Conservation (phyloP, 1,284 basidiomycete species). For the Papiliotrema nemorosa region DNA sequence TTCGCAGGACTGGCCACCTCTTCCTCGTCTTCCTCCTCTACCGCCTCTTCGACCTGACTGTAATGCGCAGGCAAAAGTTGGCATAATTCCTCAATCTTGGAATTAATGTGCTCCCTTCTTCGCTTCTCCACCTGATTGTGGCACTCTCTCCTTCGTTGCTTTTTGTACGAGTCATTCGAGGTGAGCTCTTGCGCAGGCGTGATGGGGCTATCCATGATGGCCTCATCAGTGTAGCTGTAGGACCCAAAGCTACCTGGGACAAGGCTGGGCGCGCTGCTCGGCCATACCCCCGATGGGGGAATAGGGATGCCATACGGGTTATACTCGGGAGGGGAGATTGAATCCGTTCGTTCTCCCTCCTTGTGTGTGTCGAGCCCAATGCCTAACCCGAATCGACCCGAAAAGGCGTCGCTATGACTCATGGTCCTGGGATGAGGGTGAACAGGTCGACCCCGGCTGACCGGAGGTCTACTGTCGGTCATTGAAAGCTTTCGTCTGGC, state of each 20-base stretch:
- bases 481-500: conserved; percentile 35
- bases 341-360: conserved; percentile 21
- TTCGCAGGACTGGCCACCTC: conserved; percentile 13
- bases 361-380: conserved; percentile 27
- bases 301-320: conserved; percentile 30
- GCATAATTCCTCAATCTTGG: conserved; percentile 46
- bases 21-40: conserved; percentile 42
- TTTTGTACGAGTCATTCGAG: conserved; percentile 31
- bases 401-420: conserved; percentile 7
- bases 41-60: conserved; percentile 17
- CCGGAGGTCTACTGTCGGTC: conserved; percentile 31
- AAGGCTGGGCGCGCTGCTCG: conserved; percentile 2
- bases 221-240: conserved; percentile 5
- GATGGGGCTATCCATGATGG: conserved; percentile 22
- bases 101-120: conserved; percentile 46
- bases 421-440: conserved; percentile 13
- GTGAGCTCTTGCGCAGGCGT: conserved; percentile 31
- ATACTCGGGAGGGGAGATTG: conserved; percentile 24
- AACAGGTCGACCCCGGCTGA: conserved; percentile 1
- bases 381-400: conserved; percentile 12
- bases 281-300: conserved; percentile 5
- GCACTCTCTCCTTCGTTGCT: conserved; percentile 42
- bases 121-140: conserved; percentile 48
- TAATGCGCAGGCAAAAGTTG: conserved; percentile 36
- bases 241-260: conserved; percentile 7